Percentiles rank a stretch among this genome's conserved stretches.
These are phyloP conservation scores for Dalechampia spathulata DNA, from an alignment of 441 rosid species.

Conservation along the genomic window DNA sequence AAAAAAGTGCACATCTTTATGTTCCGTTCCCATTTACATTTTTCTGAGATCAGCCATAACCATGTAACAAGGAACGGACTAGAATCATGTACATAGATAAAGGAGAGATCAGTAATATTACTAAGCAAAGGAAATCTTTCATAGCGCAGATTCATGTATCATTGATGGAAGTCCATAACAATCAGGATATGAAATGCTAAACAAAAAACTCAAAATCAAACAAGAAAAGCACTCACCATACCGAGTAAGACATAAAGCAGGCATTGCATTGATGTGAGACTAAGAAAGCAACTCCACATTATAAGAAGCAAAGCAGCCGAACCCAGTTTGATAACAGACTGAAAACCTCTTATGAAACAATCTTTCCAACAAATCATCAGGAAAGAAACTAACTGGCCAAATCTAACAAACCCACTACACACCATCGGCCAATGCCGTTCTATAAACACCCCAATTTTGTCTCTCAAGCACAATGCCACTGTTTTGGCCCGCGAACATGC, in stretches of 20 bases:
- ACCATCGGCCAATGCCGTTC: constrained; percentile 94
- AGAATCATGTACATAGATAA: background rate
- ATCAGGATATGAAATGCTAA: background rate
- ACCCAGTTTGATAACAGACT: constrained; percentile 60
- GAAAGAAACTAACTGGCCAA: constrained; percentile 33
- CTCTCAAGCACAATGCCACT: constrained; percentile 40
- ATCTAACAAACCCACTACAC: constrained; percentile 52
- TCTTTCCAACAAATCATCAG: constrained; percentile 75
- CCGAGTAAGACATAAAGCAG: constrained; percentile 68
- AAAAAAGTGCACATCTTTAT: background rate
- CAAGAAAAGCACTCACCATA: constrained; percentile 48
- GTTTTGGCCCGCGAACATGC: constrained; percentile 38
- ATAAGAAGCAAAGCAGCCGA: constrained; percentile 86
- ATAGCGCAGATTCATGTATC: too few species aligned
- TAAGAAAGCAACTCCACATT: constrained; percentile 98
- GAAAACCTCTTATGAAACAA: constrained; percentile 58
- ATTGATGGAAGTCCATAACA: background rate
- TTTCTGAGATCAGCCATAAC: background rate
- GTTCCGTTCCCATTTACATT: background rate
- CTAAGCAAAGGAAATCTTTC: too few species aligned
- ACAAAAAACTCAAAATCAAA: background rate
- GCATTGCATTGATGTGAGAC: constrained; percentile 86
- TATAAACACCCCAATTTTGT: constrained; percentile 42
- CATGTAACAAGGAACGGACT: background rate
- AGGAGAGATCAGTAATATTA: too few species aligned